Evolutionary conservation across 352 stramenopile genomes (phyloP), one percentile per base, ranked within the genome.

Genomic region (Phytophthora meadii): DNA sequence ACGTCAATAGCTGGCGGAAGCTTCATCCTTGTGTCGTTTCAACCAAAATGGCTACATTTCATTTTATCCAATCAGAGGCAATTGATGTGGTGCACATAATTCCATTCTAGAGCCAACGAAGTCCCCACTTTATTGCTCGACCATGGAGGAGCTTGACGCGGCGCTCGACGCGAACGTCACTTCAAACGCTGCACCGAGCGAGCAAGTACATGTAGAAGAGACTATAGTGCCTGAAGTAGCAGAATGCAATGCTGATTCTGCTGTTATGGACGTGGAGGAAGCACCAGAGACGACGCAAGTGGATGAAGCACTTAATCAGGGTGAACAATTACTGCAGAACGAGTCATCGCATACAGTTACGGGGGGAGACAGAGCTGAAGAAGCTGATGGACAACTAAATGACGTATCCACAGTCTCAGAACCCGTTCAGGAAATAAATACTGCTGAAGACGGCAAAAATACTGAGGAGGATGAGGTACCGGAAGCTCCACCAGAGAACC

Each of bases 111-210:
- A 53, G 54, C 54, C 24, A 61, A 22, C 28, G 39, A 51, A n/a
- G 36, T 62, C 41, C 54, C 37, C 37, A 68, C 30, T 36, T 28
- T 57, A 51, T 34, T 51, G 44, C 52, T 28, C 19, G 55, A 72
- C 44, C 51, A 75, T 75, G 62, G 54, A 68, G 62, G 54, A 68
- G 60, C 24, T 48, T 3, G 54, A 73, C 2, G 53, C 30, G 14
- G 53, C 27, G 44, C 58, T 42, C 60, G 41, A 22, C 25, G 46
- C 24, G 19, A 32, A 14, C 15, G 37, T 0, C 48, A 44, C 45
- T 27, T 8, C 34, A 4, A 19, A 2, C 10, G 45, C 32, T 12
- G 53, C 22, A 4, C 19, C 11, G 30, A 36, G 36, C 24, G 54
- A 58, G 8, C 28, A 58, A 59, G 5, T 15, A 2, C 53, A 28